phyloP scores from a whole-genome alignment of 768 basidiomycete species.

The Collybia nuda region DNA sequence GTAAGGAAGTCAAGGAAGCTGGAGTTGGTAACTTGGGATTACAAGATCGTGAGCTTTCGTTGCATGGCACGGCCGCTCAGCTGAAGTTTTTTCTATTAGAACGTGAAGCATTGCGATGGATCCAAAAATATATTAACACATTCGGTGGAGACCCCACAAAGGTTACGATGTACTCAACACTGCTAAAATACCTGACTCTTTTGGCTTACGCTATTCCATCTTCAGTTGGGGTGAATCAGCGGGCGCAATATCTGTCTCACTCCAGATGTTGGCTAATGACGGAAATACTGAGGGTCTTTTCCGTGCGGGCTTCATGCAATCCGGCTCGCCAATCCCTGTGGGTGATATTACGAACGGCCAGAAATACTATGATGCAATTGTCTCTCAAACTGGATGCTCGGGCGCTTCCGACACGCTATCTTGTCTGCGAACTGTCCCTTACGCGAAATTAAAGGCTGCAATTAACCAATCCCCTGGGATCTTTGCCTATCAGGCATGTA shows the following conservation, averaged over 20 bases:
- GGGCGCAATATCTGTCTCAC: constrained; percentile 51
- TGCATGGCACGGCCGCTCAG: background rate
- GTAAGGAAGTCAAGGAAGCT: constrained; percentile 41
- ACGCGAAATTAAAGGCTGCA: constrained; percentile 37
- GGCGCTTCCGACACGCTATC: constrained; percentile 37
- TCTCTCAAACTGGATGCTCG: constrained; percentile 39
- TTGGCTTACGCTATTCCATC: background rate
- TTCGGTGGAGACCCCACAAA: constrained; percentile 62
- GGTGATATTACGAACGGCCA: constrained; percentile 45
- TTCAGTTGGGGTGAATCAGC: constrained; percentile 57
- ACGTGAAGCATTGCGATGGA: constrained; percentile 57
- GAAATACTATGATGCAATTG: constrained; percentile 44
- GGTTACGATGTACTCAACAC: constrained; percentile 42
- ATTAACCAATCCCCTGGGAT: constrained; percentile 41
- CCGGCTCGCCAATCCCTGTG: constrained; percentile 45
- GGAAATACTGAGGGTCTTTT: constrained; percentile 47
- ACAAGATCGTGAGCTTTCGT: constrained; percentile 45
- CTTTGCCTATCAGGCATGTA: constrained; percentile 39
- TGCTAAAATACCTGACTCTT: background rate
- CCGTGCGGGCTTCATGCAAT: constrained; percentile 52
- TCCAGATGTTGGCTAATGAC: constrained; percentile 49
- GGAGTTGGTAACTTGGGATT: constrained; percentile 58
- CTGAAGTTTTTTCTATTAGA: constrained; percentile 26
- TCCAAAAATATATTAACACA: constrained; percentile 54
- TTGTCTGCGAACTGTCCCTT: constrained; percentile 42